Base-by-base conservation (phyloP, 2,329 filamentous ascomycete genomes). In the Metarhizium anisopliae region DNA sequence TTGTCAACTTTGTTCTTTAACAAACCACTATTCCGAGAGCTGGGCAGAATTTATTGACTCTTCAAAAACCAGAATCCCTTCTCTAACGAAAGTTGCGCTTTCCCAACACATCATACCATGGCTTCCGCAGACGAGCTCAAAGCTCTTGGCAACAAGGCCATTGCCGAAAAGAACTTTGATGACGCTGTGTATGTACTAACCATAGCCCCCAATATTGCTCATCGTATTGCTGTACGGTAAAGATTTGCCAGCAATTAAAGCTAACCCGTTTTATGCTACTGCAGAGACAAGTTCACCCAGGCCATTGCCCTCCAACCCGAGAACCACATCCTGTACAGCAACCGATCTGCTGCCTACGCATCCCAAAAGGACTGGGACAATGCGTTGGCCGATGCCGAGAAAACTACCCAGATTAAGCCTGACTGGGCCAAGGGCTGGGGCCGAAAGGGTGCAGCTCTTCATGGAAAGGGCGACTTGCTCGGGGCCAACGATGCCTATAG, bases 361-460 rank as follows among this genome's bases (percentile, higher is more conserved):
- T 96, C 94, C 54, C 88, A 96, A 73, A 90, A 86, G 72, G 84
- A 97, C 57, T 99, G 89, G 79, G 78, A 88, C 60, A 82, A 87
- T 63, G 94, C 94, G 20, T 77, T 97, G 30, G 80, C 87, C 60
- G 94, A 99, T 79, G 94, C 94, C 56, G 86, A 86, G 68, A 96
- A 96, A 81, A 94, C 90, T 3, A 95, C 88, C 55, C 84, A 95
- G 74, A 78, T 99, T 71, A 97, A 99, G 80, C 88, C 93, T 13
- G 94, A 97, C 78, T 99, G 94, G 94, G 85, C 90, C 58, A 97
- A 97, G 76, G 94, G 94, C 62, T 96, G 90, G 87, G 87, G 89
- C 57, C 86, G 94, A 59, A 96, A 96, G 72, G 94, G 93, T 62
- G 87, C 91, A 60, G 94, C 94, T 55, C 80, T 92, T 38, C 94